These are phyloP conservation scores for Penicillium sp. DNA, from an alignment of 2,329 filamentous ascomycete genomes.

Conservation along the genomic window DNA sequence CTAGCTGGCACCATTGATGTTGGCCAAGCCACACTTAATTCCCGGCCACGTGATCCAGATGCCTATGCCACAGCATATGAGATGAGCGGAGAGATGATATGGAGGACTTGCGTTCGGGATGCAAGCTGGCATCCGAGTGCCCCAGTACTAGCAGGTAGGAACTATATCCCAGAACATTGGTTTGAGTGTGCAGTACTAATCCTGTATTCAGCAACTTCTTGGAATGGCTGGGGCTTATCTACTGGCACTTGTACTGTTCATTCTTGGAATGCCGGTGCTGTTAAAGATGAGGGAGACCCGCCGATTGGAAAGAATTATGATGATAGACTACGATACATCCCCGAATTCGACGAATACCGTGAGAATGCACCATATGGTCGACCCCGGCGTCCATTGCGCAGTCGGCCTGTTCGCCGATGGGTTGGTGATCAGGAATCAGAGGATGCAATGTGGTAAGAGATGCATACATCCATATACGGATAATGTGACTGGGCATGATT, in stretches of 20 bases:
- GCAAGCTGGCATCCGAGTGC: constrained; percentile 87
- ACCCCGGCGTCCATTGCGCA: constrained; percentile 19
- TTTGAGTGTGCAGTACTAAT: constrained; percentile 5
- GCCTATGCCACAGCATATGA: constrained; percentile 57
- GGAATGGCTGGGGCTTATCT: constrained; percentile 73
- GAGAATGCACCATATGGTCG: constrained; percentile 16
- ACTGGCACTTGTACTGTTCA: constrained; percentile 76
- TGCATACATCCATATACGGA: no score
- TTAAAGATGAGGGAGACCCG: constrained; percentile 62
- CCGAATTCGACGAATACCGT: constrained; percentile 42
- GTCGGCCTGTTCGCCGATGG: constrained; percentile 21
- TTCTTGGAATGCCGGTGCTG: constrained; percentile 67
- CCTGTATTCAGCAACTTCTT: constrained; percentile 64
- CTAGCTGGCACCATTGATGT: constrained; percentile 77
- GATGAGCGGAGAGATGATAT: constrained; percentile 55
- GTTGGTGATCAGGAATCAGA: constrained; percentile 13
- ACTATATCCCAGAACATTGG: not conserved
- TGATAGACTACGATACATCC: constrained; percentile 53
- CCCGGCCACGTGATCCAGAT: constrained; percentile 55
- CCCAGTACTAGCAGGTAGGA: constrained; percentile 68
- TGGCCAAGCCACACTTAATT: constrained; percentile 63
- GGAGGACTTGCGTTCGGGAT: constrained; percentile 80
- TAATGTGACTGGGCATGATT: not conserved
- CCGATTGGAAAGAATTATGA: constrained; percentile 61
- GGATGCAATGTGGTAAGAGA: constrained; percentile 13